These are phyloP conservation scores for Schizosaccharomyces cryophilus DNA, from an alignment of 805 yeast genomes.

Conservation along the genomic window DNA sequence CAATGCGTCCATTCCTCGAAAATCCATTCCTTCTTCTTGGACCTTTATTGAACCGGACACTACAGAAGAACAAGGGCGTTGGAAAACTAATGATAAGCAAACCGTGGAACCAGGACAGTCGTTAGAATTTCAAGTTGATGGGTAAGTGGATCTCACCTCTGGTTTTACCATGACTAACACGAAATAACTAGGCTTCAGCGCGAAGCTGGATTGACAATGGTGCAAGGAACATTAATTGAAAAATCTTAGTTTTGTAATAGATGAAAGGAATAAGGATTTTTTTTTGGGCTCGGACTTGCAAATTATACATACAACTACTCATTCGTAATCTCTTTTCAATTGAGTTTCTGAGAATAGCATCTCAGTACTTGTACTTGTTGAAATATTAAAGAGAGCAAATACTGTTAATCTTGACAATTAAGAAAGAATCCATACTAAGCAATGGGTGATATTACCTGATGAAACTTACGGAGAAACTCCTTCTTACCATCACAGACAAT, in stretches of 20 bases:
- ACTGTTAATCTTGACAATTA: no score
- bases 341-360: no score
- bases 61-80: constrained; percentile 2
- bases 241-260: not conserved
- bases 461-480: no score
- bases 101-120: not conserved
- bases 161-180: not conserved
- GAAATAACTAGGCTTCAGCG: not conserved
- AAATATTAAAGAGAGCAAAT: no score
- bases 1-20: constrained; percentile 74
- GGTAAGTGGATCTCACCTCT: not conserved
- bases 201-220: not conserved
- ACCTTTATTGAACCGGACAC: constrained; percentile 49
- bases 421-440: no score
- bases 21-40: constrained; percentile 72
- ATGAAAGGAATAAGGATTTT: no score
- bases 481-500: no score
- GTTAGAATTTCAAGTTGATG: not conserved
- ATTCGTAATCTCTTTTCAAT: no score
- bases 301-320: no score
- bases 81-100: not conserved
- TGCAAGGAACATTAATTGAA: not conserved
- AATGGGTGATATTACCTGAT: no score
- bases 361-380: no score
- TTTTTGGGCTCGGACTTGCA: no score